Conservation (phyloP, 306 rosid genomes). For the Pyrus communis region DNA sequence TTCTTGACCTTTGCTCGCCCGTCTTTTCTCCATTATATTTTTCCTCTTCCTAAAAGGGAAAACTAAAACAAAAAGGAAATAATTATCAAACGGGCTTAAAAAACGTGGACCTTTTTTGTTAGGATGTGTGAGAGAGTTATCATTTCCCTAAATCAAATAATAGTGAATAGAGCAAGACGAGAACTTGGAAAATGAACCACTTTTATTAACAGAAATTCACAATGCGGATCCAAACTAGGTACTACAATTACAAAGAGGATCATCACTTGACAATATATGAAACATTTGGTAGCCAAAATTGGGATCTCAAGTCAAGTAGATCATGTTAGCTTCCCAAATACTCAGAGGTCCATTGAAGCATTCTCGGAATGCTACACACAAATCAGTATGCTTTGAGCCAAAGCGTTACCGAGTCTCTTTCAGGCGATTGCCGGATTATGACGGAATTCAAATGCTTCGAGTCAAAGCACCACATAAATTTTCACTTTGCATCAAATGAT, state of each 20-base stretch:
- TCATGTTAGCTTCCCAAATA: not conserved
- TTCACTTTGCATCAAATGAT: not conserved
- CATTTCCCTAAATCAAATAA: too few species aligned
- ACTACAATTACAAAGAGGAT: not conserved
- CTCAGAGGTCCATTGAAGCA: not conserved
- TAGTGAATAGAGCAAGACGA: too few species aligned
- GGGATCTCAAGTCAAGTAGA: not conserved
- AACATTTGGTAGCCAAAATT: not conserved
- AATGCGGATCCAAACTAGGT: not conserved
- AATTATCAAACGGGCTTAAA: too few species aligned
- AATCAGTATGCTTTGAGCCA: not conserved
- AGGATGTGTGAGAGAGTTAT: too few species aligned
- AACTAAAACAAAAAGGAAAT: too few species aligned
- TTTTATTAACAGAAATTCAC: not conserved
- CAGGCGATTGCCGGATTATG: not conserved
- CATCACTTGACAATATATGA: not conserved
- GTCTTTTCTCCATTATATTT: too few species aligned
- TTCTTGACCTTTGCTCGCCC: too few species aligned
- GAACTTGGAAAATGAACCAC: not conserved
- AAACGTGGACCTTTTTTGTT: too few species aligned
- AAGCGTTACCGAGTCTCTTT: not conserved
- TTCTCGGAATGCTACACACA: not conserved
- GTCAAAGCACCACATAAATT: conserved; percentile 46
- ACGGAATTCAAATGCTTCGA: conserved; percentile 34
- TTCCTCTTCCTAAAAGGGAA: too few species aligned